Conservation (phyloP, 2,329 filamentous ascomycete species). For the Endothia cerciana region DNA sequence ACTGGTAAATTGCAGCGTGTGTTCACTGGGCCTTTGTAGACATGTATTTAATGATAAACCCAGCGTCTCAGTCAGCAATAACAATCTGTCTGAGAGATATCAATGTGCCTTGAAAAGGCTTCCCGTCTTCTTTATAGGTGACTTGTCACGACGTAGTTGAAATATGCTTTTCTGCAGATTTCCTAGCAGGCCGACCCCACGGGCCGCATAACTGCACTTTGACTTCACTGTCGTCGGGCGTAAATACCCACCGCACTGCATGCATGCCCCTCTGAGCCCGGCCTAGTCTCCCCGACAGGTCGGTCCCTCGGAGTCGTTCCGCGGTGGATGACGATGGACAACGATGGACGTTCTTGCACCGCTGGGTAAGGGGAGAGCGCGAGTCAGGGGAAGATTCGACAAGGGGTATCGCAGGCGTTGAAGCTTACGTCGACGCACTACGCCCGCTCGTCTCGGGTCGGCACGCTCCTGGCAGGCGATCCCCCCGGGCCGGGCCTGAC, state of each 20-base stretch:
- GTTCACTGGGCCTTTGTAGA: background rate
- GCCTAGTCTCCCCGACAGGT: constrained; percentile 7
- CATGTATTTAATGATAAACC: background rate
- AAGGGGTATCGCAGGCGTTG: too few relatives aligned
- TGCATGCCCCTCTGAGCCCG: constrained; percentile 4
- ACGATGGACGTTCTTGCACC: background rate
- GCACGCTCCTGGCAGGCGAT: background rate
- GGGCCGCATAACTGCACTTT: background rate
- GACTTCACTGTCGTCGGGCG: constrained; percentile 5
- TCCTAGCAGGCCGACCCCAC: background rate
- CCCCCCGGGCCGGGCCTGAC: background rate
- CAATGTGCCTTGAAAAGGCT: background rate
- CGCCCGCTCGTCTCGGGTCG: background rate
- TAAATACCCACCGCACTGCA: constrained; percentile 8
- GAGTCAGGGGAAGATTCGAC: background rate
- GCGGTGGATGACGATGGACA: background rate
- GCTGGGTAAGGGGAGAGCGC: constrained; percentile 2
- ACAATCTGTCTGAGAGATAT: background rate
- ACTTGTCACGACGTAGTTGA: background rate
- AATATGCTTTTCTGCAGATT: background rate
- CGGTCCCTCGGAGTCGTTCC: background rate
- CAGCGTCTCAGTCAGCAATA: background rate
- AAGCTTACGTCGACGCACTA: background rate
- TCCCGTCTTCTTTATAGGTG: background rate
- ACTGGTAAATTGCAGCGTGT: background rate